Base-by-base conservation (phyloP, 2,329 filamentous ascomycete genomes). In the Neopestalotiopsis rosae region DNA sequence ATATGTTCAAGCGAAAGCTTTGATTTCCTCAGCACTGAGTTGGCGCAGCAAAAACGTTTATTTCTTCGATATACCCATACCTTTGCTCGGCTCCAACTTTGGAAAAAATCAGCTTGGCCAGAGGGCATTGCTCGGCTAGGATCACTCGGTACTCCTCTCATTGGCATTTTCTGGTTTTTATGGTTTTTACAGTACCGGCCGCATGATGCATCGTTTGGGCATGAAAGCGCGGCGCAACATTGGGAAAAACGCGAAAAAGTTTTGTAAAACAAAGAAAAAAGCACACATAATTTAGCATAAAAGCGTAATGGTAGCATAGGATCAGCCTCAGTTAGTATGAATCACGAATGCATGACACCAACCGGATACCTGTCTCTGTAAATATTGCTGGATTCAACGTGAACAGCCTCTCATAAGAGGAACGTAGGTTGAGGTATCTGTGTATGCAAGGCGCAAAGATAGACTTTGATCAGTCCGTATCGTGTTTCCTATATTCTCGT, bases 1-100 rank as follows among this genome's bases (percentile, higher is more conserved):
- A 87, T 75, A 90, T 90, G 88, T 90, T 90, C 80, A 87, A 87
- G 75, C 82, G 87, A 73, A 86, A 87, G 76, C 79, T 90, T 68
- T 67, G 65, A 67, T 40, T 61, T 34, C 24, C 32, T 20, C 24
- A 20, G 32, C 59, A 62, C 20, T n/a, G 59, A 34, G 59, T 34
- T 17, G 57, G 57, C 57, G 57, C 17, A 30, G 10, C 34, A 38
- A 38, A 38, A 38, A 10, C 10, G 6, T 38, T 20, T 52, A 9
- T 20, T n/a, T 52, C n/a, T 52, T 52, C 45, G 45, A 20, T n/a
- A 52, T n/a, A 52, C 17, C 45, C 45, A 17, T 6, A 7, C 45
- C 45, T 52, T n/a, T 52, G 45, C 45, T 17, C n/a, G 17, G 45
- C 34, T 38, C 34, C 34, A 38, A 20, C 42, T 52, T n/a, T 52